Conservation (phyloP, 768 basidiomycete genomes). For the Mycena alexandri region DNA sequence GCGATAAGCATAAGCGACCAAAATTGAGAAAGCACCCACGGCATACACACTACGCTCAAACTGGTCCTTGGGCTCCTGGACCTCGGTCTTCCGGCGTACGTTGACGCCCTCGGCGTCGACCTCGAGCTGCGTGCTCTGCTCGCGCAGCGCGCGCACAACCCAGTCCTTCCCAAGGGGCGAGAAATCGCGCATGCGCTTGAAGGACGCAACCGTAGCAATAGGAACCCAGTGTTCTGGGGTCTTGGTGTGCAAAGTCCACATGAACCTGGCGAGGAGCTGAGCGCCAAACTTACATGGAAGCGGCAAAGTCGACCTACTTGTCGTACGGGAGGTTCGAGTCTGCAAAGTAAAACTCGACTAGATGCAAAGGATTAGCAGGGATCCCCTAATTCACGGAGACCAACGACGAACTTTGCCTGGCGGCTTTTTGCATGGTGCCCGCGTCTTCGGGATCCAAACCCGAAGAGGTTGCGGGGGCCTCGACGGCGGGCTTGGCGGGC, state of each 20-base stretch:
- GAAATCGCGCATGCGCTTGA: slow-evolving; percentile 94
- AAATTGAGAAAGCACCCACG: slow-evolving; percentile 60
- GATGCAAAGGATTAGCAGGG: not conserved
- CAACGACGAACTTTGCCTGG: slow-evolving; percentile 64
- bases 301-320: slow-evolving; percentile 60
- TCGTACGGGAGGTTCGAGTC: slow-evolving; percentile 96
- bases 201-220: slow-evolving; percentile 87
- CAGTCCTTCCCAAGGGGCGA: slow-evolving; percentile 71
- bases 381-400: not conserved
- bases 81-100: slow-evolving; percentile 79
- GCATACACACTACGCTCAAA: slow-evolving; percentile 92
- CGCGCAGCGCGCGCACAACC: slow-evolving; percentile 75
- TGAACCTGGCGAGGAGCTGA: slow-evolving; percentile 69
- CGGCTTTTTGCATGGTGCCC: slow-evolving; percentile 61
- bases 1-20: not conserved
- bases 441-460: slow-evolving; percentile 46
- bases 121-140: slow-evolving; percentile 67
- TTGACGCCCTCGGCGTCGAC: slow-evolving; percentile 80
- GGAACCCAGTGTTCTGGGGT: slow-evolving; percentile 92
- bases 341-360: slow-evolving; percentile 97
- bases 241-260: slow-evolving; percentile 91
- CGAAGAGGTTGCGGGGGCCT: not conserved
- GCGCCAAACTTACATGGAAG: not conserved
- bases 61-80: slow-evolving; percentile 81
- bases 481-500: not conserved